These are phyloP conservation scores for Amesomyces nigricolor DNA, from an alignment of 2,329 filamentous ascomycete species.

Conservation along the genomic window DNA sequence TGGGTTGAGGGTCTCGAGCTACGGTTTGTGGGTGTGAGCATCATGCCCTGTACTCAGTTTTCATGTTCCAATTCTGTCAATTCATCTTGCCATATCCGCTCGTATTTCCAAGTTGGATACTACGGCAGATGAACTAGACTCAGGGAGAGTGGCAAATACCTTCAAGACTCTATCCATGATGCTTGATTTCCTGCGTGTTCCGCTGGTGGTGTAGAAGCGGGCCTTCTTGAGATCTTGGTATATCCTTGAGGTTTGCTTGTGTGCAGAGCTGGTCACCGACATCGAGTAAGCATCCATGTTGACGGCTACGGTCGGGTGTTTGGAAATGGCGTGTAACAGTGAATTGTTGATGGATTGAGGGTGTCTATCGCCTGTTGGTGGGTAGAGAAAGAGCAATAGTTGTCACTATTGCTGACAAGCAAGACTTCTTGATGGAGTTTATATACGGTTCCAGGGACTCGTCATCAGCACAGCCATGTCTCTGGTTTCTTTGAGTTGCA, in stretches of 20 bases:
- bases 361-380: too few species aligned
- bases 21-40: conserved; percentile 10
- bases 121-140: neutral
- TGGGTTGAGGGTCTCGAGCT: conserved; percentile 18
- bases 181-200: conserved; percentile 11
- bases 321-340: neutral
- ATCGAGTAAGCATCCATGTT: conserved; percentile 28
- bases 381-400: too few species aligned
- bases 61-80: neutral
- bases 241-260: conserved; percentile 22
- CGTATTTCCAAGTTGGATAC: neutral
- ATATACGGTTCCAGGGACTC: neutral
- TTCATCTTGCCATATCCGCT: neutral
- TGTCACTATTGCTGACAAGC: neutral
- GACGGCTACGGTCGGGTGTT: neutral
- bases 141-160: conserved; percentile 14
- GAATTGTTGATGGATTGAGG: neutral
- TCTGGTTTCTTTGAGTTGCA: neutral
- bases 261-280: conserved; percentile 23
- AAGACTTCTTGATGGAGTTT: neutral
- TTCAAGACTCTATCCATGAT: conserved; percentile 21
- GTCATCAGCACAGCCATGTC: neutral
- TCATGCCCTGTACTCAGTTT: neutral
- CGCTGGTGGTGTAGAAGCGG: conserved; percentile 5
- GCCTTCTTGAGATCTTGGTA: conserved; percentile 22